Evolutionary conservation across 2,329 filamentous ascomycete species (phyloP).

Genomic region (Aureobasidium lini): DNA sequence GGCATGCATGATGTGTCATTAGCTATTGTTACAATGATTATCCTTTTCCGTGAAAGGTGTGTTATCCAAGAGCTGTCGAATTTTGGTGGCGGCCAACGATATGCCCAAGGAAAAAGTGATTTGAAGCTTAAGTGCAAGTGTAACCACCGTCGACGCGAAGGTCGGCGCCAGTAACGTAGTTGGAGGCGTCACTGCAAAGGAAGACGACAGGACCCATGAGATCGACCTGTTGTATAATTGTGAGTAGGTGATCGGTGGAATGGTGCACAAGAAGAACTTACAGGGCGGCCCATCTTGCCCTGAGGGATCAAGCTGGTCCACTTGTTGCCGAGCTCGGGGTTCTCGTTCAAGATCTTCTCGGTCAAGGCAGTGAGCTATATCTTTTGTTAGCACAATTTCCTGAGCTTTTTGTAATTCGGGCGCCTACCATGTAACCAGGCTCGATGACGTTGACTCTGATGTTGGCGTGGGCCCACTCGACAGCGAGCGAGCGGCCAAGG

Average conservation of each 20-base stretch:
- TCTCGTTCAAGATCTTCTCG: slow-evolving; percentile 88
- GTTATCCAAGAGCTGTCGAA: neutral
- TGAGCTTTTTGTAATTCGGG: slow-evolving; percentile 49
- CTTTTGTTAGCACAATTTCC: slow-evolving; percentile 12
- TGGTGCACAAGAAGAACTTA: neutral
- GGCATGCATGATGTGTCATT: slow-evolving; percentile 7
- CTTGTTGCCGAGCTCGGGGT: slow-evolving; percentile 78
- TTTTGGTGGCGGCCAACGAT: neutral
- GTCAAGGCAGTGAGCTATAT: slow-evolving; percentile 49
- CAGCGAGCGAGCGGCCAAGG: slow-evolving; percentile 76
- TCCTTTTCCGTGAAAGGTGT: neutral
- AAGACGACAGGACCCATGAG: slow-evolving; percentile 90
- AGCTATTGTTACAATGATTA: slow-evolving; percentile 7
- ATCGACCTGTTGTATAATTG: slow-evolving; percentile 47
- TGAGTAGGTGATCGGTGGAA: slow-evolving; percentile 22
- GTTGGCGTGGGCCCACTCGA: slow-evolving; percentile 83
- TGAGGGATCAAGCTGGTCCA: slow-evolving; percentile 90
- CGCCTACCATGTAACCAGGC: slow-evolving; percentile 92
- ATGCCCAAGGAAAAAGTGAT: neutral
- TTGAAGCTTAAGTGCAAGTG: slow-evolving; percentile 29
- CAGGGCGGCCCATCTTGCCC: slow-evolving; percentile 83
- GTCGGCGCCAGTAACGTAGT: slow-evolving; percentile 56
- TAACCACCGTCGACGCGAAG: slow-evolving; percentile 37
- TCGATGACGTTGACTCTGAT: slow-evolving; percentile 95
- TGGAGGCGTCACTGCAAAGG: slow-evolving; percentile 69